Evolutionary conservation across 179 eudicot genomes (phyloP), one percentile per base, ranked within the genome.

Genomic region (Vitellaria paradoxa): DNA sequence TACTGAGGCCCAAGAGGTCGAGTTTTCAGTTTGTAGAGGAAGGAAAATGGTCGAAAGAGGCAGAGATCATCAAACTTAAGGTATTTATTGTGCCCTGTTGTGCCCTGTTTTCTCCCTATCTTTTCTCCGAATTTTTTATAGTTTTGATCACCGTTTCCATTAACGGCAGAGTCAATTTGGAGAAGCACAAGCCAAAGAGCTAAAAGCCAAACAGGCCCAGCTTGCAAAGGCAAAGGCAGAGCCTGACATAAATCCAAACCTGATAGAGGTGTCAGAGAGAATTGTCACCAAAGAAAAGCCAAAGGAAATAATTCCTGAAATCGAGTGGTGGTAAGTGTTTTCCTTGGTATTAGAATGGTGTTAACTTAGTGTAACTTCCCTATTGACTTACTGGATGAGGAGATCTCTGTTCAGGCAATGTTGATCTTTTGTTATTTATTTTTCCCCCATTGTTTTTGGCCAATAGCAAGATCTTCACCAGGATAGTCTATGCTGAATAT

Each of bases 21-120:
- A 85, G 65, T 53, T 93, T 96, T 82, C 98, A 84, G 87, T 96
- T 96, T 89, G 99, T 93, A 24, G 98, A 94, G 85, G 99, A 96
- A 91, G 99, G 99, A 47, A 93, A 93, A 86, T 96, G 99, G 99
- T 85, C 98, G 20, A 91, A 81, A 83, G 98, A 96, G 23, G 98
- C 99, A 75, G 98, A 96, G 83, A 89, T 88, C 2, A 88, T 89
- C 30, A 96, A 92, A 82, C 65, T 93, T 76, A 93, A 91, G 96
- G 99, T 93, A 79, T 75, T 45, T 72, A 20, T 14, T 56, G 47
- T 70, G 65, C 20, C 37, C 37, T 30, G 37, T 14, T 56, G 47
- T 70, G 65, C 20, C 37, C 37, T 30, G 37, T 30, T 30, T 50
- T 11, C 21, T 49, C 1, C 7, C 18, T 13, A 12, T 65, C 30